Base-by-base conservation (phyloP, 768 basidiomycete species). In the Suillus decipiens region DNA sequence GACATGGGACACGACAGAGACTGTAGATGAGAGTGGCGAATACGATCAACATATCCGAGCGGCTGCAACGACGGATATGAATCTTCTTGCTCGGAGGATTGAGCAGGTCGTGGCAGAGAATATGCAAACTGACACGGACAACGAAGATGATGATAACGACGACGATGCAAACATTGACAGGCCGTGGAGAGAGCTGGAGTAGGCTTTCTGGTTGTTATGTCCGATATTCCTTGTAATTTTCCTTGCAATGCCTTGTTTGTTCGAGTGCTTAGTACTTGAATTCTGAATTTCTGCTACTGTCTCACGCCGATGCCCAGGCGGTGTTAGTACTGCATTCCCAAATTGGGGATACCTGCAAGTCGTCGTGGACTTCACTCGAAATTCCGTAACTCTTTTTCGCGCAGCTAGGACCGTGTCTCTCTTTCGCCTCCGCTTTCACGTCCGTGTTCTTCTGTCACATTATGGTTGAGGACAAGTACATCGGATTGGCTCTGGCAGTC, bases 391-490 rank as follows among this genome's bases (percentile, higher is more conserved):
- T 31, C 17, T 41, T 57, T 56, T 57, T 39, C 36, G 15, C 24
- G 37, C 37, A 57, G 24, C 56, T 39, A 41, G 56, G 56, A 17
- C 56, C 19, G 33, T 12, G 51, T 34, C 56, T 57, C 24, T 41
- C 56, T 41, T 19, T 41, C 17, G 24, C 17, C 39, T 39, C 28
- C 55, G 24, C 17, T 56, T 39, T 39, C 55, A 28, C 24, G 17
- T 56, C 24, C 55, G 37, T 22, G 36, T 28, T 57, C 24, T 57
- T 57, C 56, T 31, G 39, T 24, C 56, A 31, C 39, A 41, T 57
- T 19, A 90, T 91, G 88, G 79, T 94, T 31, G 93, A 97, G 70
- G 96, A 97, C 79, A 97, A 95, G 80, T 96, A 95, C 74, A 93
- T 98, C 56, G 97, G 97, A 37, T 85, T 99, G 59, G 84, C 86